Evolutionary conservation across 164 flowering plant species (phyloP), one percentile per base, ranked within the genome.

Genomic region (Macadamia tetraphylla): DNA sequence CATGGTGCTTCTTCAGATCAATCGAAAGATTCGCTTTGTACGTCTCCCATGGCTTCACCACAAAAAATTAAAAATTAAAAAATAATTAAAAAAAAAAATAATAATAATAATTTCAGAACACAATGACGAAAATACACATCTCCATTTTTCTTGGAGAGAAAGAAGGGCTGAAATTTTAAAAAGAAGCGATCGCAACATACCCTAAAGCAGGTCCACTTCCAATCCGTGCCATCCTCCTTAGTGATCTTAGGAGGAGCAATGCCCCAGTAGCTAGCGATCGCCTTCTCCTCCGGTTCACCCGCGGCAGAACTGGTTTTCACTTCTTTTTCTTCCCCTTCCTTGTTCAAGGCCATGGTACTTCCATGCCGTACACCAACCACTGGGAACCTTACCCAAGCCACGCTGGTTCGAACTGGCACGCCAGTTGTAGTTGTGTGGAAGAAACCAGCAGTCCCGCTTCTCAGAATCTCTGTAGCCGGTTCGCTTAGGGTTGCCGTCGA

Each of bases 31-130:
- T 81, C 1, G 97, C 74, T 67, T 75, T 46, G 73, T 94, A 90
- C 42, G 95, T 77, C 77, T 94, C 98, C 97, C 92, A 88, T 71
- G 98, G 98, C 98, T 89, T 13, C 35, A 60, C 58, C 15, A 2
- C 53, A 49, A 10, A 49, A 10, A 14, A 53, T 13, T 9, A 53
- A 12, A 53, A 17, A 12, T 13, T 46, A 3, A 46, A 8, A 3
- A 51, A 15, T 51, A 0, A 51, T 9, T n/a, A n/a, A 52, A 52
- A 53, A 12, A 53, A 17, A 12, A 53, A 46, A 8, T 46, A 51
- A 15, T 51, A 14, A 51, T 9, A 51, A 14, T 53, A 14, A 49
- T 10, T 10, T 49, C 23, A 23, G 23, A 23, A 23, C 23, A 23
- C 23, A 23, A 23, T 53, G n/a, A 17, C 57, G 1, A 14, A 14